These are phyloP conservation scores for Cladosporium cucumerinum DNA, from an alignment of 2,329 filamentous ascomycete genomes.

Conservation along the genomic window DNA sequence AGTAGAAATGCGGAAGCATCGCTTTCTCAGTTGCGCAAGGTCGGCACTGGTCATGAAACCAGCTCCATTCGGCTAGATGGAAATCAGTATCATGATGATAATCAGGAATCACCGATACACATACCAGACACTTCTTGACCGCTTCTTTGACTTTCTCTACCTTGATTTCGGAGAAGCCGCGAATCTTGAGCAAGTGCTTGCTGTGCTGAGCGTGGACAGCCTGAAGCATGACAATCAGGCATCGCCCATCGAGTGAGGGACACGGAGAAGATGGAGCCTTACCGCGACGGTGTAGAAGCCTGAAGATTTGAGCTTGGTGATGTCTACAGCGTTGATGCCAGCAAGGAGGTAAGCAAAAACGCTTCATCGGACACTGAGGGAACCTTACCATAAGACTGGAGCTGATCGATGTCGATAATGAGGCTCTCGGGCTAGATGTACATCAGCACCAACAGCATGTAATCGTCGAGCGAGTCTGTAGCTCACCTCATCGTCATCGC, in stretches of 20 bases:
- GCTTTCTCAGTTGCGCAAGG: conserved; percentile 59
- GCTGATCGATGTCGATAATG: conserved; percentile 64
- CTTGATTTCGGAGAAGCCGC: conserved; percentile 67
- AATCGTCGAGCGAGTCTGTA: neutral
- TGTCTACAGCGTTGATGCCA: conserved; percentile 64
- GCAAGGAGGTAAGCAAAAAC: neutral
- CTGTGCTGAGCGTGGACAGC: conserved; percentile 59
- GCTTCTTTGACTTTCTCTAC: conserved; percentile 70
- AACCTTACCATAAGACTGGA: conserved; percentile 59
- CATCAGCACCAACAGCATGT: conserved; percentile 4
- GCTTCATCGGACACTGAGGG: neutral
- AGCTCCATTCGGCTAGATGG: conserved; percentile 51
- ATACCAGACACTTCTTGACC: conserved; percentile 57
- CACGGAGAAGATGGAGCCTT: conserved; percentile 24
- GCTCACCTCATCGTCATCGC: conserved; percentile 49
- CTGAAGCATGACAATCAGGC: conserved; percentile 35
- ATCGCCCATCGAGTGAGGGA: neutral
- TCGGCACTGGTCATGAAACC: conserved; percentile 66
- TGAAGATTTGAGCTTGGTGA: conserved; percentile 61
- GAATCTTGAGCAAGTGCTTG: conserved; percentile 62
- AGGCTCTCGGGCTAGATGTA: conserved; percentile 43
- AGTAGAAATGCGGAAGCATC: conserved; percentile 63
- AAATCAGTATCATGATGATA: neutral
- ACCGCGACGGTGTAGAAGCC: conserved; percentile 64
- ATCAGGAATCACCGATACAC: conserved; percentile 8